Conservation (phyloP, 2,329 filamentous ascomycete genomes). For the Monosporascus sp. region DNA sequence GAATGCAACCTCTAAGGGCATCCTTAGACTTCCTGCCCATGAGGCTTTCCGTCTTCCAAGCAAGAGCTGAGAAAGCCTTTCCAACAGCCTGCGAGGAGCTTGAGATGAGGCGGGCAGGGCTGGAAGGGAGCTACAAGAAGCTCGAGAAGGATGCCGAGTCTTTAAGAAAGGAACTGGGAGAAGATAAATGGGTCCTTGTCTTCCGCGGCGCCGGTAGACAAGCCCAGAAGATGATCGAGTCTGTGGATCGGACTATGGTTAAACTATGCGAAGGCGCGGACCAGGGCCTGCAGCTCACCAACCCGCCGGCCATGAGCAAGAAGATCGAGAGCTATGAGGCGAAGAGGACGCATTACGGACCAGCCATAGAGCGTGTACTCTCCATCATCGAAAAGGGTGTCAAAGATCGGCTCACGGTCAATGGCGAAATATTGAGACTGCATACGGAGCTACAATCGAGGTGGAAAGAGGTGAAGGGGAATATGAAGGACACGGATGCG, state of each 20-base stretch:
- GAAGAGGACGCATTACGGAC: slow-evolving; percentile 90
- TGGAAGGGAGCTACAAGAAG: slow-evolving; percentile 84
- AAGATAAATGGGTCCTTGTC: slow-evolving; percentile 93
- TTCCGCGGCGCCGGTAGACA: slow-evolving; percentile 90
- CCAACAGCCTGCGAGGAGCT: slow-evolving; percentile 89
- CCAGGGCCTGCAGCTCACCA: slow-evolving; percentile 66
- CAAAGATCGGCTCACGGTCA: slow-evolving; percentile 89
- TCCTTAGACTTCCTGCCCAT: slow-evolving; percentile 95
- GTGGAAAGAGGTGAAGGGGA: slow-evolving; percentile 69
- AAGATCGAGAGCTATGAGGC: slow-evolving; percentile 91
- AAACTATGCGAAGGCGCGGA: slow-evolving; percentile 81
- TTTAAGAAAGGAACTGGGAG: slow-evolving; percentile 81
- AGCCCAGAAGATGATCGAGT: slow-evolving; percentile 95
- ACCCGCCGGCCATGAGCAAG: slow-evolving; percentile 64
- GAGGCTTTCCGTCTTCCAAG: slow-evolving; percentile 81
- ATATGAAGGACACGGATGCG: slow-evolving; percentile 72
- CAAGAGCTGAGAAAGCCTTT: slow-evolving; percentile 71
- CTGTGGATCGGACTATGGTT: slow-evolving; percentile 77
- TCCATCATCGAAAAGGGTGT: slow-evolving; percentile 95
- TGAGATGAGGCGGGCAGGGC: slow-evolving; percentile 63
- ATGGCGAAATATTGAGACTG: slow-evolving; percentile 86
- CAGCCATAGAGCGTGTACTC: slow-evolving; percentile 85
- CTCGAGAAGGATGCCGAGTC: slow-evolving; percentile 88
- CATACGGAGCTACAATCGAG: slow-evolving; percentile 81
- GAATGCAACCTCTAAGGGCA: slow-evolving; percentile 89